Conservation (phyloP, 805 yeast species). For the Metschnikowia cerradonensis region DNA sequence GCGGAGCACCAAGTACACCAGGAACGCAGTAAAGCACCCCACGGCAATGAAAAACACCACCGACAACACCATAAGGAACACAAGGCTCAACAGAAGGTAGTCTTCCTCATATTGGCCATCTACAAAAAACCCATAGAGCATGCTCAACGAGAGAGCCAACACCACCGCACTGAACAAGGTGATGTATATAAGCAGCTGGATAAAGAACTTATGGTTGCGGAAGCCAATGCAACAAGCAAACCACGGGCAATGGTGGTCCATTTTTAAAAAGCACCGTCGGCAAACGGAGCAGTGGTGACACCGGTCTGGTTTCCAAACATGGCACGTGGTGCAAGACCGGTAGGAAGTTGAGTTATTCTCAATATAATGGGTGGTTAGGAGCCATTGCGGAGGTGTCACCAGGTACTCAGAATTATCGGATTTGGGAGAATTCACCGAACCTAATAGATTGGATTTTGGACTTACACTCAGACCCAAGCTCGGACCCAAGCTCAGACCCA, state of each 20-base stretch:
- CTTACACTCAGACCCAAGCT: too few species aligned
- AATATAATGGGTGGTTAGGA: slow-evolving; percentile 35
- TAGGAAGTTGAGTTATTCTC: slow-evolving; percentile 51
- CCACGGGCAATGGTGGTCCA: slow-evolving; percentile 84
- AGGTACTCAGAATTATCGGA: not conserved
- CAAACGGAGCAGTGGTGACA: slow-evolving; percentile 56
- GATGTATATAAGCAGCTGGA: slow-evolving; percentile 64
- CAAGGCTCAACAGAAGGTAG: slow-evolving; percentile 52
- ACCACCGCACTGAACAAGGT: slow-evolving; percentile 45
- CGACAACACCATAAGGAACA: slow-evolving; percentile 57
- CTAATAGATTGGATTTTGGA: too few species aligned
- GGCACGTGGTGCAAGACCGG: slow-evolving; percentile 54
- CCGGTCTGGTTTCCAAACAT: slow-evolving; percentile 58
- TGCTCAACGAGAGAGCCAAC: slow-evolving; percentile 34
- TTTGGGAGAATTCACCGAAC: too few species aligned
- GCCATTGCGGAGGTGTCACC: slow-evolving; percentile 30
- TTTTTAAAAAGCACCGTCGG: slow-evolving; percentile 42
- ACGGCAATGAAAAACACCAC: slow-evolving; percentile 50
- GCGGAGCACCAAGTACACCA: slow-evolving; percentile 51
- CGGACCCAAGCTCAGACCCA: too few species aligned
- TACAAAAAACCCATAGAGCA: slow-evolving; percentile 47
- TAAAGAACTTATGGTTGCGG: slow-evolving; percentile 71
- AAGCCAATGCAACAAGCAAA: slow-evolving; percentile 85
- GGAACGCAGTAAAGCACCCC: slow-evolving; percentile 49
- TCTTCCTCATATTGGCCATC: slow-evolving; percentile 34